Conservation (phyloP, 192 early-diverging fungal species). For the Coemansia sp. region DNA sequence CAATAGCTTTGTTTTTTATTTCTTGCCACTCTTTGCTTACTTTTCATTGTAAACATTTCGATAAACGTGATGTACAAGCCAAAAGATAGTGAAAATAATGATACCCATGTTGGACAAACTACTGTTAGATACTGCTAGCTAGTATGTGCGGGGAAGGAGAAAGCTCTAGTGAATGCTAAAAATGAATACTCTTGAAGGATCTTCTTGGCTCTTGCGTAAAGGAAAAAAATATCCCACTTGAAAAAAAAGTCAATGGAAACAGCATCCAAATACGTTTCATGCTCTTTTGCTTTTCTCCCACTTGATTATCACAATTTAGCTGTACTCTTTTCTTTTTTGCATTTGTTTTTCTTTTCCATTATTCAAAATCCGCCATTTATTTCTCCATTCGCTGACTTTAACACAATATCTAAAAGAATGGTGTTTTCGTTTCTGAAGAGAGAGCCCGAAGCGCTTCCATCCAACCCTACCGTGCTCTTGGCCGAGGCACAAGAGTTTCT, state of each 20-base stretch:
- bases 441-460: constrained; percentile 43
- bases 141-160: too few relatives aligned
- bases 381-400: background rate
- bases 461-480: constrained; percentile 37
- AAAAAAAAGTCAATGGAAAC: background rate
- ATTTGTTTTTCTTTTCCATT: constrained; percentile 4
- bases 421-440: constrained; percentile 43
- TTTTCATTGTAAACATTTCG: background rate
- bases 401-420: background rate
- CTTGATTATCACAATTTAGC: background rate
- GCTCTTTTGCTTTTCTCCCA: background rate
- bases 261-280: background rate
- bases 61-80: background rate
- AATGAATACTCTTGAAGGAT: too few relatives aligned
- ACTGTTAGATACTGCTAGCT: too few relatives aligned
- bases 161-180: too few relatives aligned
- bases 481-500: constrained; percentile 52
- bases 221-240: too few relatives aligned
- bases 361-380: background rate
- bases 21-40: background rate
- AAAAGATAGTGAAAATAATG: background rate
- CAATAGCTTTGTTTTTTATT: constrained; percentile 1
- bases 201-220: too few relatives aligned
- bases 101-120: too few relatives aligned
- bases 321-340: background rate